These are phyloP conservation scores for Pleurotus giganteus DNA, from an alignment of 768 basidiomycete genomes.

Conservation along the genomic window DNA sequence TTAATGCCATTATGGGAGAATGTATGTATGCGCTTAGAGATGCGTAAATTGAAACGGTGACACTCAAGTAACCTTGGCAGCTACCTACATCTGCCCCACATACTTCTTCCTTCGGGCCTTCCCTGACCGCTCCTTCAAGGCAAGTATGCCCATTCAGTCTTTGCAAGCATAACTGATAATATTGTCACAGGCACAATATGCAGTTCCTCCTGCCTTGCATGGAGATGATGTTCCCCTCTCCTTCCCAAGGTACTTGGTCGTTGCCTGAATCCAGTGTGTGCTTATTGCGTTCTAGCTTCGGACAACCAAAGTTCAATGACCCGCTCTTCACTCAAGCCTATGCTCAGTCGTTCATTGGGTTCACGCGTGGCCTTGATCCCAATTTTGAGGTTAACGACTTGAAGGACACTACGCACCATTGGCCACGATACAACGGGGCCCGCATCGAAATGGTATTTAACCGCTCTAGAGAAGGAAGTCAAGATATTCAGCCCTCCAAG, in stretches of 20 bases:
- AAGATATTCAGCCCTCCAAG: background rate
- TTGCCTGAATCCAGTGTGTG: background rate
- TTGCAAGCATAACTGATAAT: background rate
- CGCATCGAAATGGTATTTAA: background rate
- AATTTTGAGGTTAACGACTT: conserved; percentile 10
- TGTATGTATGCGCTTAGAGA: conserved; percentile 11
- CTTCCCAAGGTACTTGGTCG: conserved; percentile 18
- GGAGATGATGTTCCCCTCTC: conserved; percentile 24
- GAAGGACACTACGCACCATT: conserved; percentile 16
- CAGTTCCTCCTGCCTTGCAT: conserved; percentile 24
- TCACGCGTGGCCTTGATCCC: conserved; percentile 15
- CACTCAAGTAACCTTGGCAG: conserved; percentile 15
- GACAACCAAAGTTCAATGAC: conserved; percentile 10
- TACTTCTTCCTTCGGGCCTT: conserved; percentile 28
- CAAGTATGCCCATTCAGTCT: background rate
- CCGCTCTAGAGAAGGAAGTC: background rate
- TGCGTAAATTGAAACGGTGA: background rate
- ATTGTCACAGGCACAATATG: conserved; percentile 22
- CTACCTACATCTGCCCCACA: conserved; percentile 31
- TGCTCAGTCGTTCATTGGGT: conserved; percentile 16
- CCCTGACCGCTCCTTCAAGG: conserved; percentile 26
- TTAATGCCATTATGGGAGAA: conserved; percentile 18
- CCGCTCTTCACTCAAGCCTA: conserved; percentile 13
- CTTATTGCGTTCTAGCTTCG: background rate
- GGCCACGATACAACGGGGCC: conserved; percentile 5